Conservation (phyloP, 768 basidiomycete genomes). For the Lactarius hengduanensis region DNA sequence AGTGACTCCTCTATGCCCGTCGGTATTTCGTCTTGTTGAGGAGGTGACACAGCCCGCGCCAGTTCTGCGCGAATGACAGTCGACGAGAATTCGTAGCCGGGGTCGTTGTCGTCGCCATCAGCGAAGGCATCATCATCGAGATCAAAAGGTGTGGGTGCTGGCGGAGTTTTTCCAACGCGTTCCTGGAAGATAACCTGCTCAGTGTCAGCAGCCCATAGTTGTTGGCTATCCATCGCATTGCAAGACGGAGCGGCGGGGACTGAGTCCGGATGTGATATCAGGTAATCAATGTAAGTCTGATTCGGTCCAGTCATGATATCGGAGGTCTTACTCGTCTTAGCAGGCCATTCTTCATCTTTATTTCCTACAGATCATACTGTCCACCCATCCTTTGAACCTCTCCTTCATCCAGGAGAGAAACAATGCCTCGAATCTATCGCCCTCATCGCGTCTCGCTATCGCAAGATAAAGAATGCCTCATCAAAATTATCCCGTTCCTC, state of each 20-base stretch:
- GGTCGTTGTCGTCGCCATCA: conserved; percentile 52
- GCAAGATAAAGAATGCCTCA: conserved; percentile 63
- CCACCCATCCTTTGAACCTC: conserved; percentile 60
- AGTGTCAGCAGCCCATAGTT: conserved; percentile 7
- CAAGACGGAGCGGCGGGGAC: background rate
- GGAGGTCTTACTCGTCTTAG: conserved; percentile 82
- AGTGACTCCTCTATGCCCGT: conserved; percentile 38
- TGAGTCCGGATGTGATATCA: background rate
- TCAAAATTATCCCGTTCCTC: conserved; percentile 50
- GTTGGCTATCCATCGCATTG: conserved; percentile 17
- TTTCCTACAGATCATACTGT: conserved; percentile 61
- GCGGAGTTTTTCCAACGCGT: background rate
- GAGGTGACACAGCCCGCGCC: conserved; percentile 45
- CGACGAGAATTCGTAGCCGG: conserved; percentile 53
- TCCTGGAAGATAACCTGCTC: conserved; percentile 4
- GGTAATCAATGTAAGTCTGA: background rate
- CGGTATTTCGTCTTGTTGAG: conserved; percentile 36
- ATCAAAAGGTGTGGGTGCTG: conserved; percentile 10
- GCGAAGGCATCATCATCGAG: conserved; percentile 74
- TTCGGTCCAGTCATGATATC: conserved; percentile 64
- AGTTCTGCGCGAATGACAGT: conserved; percentile 63
- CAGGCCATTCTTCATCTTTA: conserved; percentile 84
- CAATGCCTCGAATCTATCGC: conserved; percentile 81
- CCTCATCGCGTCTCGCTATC: conserved; percentile 71
- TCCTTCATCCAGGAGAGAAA: conserved; percentile 88